These are phyloP conservation scores for Melampsora americana DNA, from an alignment of 1,284 basidiomycete species.

Conservation along the genomic window DNA sequence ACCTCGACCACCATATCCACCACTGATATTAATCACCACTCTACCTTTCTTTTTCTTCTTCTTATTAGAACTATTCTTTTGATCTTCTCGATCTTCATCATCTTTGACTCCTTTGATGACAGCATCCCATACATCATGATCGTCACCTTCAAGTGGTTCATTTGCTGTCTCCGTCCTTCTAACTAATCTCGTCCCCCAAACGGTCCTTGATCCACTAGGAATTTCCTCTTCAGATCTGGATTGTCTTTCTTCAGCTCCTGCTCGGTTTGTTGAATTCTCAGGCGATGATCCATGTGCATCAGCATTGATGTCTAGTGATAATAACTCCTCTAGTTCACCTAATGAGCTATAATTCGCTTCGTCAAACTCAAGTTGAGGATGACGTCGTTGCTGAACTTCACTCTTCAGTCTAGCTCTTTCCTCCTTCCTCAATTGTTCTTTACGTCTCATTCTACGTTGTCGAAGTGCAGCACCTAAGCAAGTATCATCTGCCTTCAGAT, in stretches of 20 bases:
- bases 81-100: neutral
- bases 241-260: neutral
- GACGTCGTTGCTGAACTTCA: constrained; percentile 11
- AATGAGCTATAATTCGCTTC: constrained; percentile 5
- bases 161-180: neutral
- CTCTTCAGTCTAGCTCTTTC: constrained; percentile 39
- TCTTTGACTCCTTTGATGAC: neutral
- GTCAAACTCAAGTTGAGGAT: neutral
- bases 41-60: constrained; percentile 9
- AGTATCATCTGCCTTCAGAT: constrained; percentile 74
- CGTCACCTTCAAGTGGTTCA: neutral
- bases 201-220: constrained; percentile 37
- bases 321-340: neutral
- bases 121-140: neutral
- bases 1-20: constrained; percentile 1
- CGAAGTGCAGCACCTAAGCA: constrained; percentile 67
- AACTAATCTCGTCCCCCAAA: constrained; percentile 27
- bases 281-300: neutral
- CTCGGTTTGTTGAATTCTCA: neutral
- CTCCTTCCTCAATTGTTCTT: constrained; percentile 29
- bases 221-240: neutral
- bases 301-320: neutral
- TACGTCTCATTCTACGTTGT: constrained; percentile 24
- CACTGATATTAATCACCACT: constrained; percentile 8
- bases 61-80: neutral